phyloP scores from a whole-genome alignment of 129 eudicot species.

The Chrysanthemum seticuspe region DNA sequence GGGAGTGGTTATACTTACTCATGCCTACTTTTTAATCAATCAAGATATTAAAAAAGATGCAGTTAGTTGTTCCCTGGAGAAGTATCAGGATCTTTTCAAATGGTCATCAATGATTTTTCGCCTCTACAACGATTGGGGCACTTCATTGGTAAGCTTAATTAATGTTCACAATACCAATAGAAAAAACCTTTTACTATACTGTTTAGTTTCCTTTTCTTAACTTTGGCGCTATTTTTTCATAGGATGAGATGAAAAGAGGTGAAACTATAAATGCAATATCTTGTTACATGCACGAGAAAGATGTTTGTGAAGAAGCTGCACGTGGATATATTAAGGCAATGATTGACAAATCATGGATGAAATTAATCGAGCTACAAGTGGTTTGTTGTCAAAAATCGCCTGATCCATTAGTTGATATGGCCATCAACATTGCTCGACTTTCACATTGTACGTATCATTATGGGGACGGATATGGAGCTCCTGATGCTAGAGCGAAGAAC shows the following conservation, averaged over 20 bases:
- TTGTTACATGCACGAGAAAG: neutral
- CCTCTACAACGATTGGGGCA: conserved; percentile 41
- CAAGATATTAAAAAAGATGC: conserved; percentile 21
- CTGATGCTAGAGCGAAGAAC: neutral
- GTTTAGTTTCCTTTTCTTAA: no score
- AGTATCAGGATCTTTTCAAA: conserved; percentile 34
- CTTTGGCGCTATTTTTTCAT: neutral
- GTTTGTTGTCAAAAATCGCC: neutral
- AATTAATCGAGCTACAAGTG: neutral
- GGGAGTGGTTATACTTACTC: conserved; percentile 33
- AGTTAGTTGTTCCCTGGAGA: conserved; percentile 4
- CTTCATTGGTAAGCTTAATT: conserved; percentile 25
- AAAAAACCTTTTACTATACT: no score
- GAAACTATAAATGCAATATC: neutral
- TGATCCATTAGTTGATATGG: neutral
- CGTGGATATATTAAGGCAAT: neutral
- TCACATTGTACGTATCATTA: neutral
- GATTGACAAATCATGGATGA: neutral
- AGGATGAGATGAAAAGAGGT: neutral
- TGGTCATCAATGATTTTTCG: conserved; percentile 53
- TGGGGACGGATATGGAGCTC: neutral
- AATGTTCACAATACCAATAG: no score
- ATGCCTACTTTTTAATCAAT: conserved; percentile 23
- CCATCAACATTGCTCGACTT: neutral
- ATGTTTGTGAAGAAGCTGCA: neutral